These are phyloP conservation scores for Auriscalpium microsporum DNA, from an alignment of 768 basidiomycete genomes.

Conservation along the genomic window DNA sequence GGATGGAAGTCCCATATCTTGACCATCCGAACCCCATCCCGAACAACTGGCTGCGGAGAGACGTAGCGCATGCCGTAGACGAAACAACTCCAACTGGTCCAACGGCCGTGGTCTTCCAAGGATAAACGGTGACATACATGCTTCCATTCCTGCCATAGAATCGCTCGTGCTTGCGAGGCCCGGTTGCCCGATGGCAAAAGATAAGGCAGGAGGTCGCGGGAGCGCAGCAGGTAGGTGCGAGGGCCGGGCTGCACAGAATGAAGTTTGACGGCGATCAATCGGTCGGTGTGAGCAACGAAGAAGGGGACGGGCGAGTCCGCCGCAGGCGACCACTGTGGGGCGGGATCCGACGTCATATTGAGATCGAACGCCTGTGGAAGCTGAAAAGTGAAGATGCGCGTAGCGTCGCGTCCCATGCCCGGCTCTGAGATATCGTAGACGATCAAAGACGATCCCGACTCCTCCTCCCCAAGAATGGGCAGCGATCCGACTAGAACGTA, in stretches of 20 bases:
- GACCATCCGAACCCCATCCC: neutral
- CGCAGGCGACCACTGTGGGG: slow-evolving; percentile 1
- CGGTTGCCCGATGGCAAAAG: neutral
- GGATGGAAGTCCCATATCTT: slow-evolving; percentile 10
- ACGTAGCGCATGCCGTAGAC: slow-evolving; percentile 12
- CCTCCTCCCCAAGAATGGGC: neutral
- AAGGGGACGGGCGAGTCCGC: slow-evolving; percentile 20
- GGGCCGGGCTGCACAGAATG: too few relatives aligned
- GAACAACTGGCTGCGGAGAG: neutral
- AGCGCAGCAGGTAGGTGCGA: neutral
- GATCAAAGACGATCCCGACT: slow-evolving; percentile 2
- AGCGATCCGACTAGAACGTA: slow-evolving; percentile 6
- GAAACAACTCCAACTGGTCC: slow-evolving; percentile 6
- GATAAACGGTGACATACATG: neutral
- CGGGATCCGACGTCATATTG: slow-evolving; percentile 6
- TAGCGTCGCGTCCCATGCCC: neutral
- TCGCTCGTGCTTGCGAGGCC: neutral
- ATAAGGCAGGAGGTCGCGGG: neutral
- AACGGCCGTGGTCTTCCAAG: neutral
- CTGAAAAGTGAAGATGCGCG: slow-evolving; percentile 3
- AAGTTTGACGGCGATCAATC: slow-evolving; percentile 1
- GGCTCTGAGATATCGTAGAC: slow-evolving; percentile 7
- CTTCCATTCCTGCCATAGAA: slow-evolving; percentile 9
- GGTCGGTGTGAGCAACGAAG: slow-evolving; percentile 3
- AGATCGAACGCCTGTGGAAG: neutral